Conservation (phyloP, 306 rosid species). For the Astragalus membranaceus region DNA sequence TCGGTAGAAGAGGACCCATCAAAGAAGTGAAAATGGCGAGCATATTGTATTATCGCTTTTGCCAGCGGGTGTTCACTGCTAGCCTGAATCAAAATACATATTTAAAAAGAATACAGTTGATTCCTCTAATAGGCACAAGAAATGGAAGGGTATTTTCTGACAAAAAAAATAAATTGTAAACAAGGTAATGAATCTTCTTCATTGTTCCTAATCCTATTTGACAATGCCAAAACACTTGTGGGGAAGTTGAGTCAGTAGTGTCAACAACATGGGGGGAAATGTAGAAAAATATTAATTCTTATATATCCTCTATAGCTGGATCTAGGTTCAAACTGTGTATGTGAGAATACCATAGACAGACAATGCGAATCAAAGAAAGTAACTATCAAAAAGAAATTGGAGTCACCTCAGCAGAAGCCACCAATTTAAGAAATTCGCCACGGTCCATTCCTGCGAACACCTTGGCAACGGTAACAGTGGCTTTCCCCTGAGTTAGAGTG, state of each 20-base stretch:
- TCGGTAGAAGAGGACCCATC: slow-evolving; percentile 52
- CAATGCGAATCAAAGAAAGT: slow-evolving; percentile 5
- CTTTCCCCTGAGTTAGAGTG: slow-evolving; percentile 93
- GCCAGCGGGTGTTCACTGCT: slow-evolving; percentile 96
- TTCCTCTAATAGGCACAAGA: not conserved
- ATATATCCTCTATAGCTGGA: not conserved
- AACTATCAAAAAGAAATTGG: slow-evolving; percentile 11
- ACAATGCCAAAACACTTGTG: slow-evolving; percentile 5
- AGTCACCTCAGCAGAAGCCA: slow-evolving; percentile 97
- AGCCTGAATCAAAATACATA: slow-evolving; percentile 49
- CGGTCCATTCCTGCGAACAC: slow-evolving; percentile 78
- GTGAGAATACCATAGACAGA: not conserved
- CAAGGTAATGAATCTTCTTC: not conserved
- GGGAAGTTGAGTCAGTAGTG: not conserved
- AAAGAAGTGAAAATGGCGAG: slow-evolving; percentile 92
- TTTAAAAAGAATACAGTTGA: not conserved
- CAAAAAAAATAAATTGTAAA: not conserved
- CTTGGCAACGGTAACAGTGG: slow-evolving; percentile 71
- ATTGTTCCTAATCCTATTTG: not conserved
- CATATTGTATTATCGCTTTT: slow-evolving; percentile 88
- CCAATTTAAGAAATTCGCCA: slow-evolving; percentile 88
- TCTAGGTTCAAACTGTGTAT: slow-evolving; percentile 3
- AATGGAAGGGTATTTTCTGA: slow-evolving; percentile 12
- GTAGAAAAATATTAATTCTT: not conserved
- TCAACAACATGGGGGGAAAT: not conserved